Conservation (phyloP, 2,329 filamentous ascomycete genomes). For the Ceratocystis colombiana region DNA sequence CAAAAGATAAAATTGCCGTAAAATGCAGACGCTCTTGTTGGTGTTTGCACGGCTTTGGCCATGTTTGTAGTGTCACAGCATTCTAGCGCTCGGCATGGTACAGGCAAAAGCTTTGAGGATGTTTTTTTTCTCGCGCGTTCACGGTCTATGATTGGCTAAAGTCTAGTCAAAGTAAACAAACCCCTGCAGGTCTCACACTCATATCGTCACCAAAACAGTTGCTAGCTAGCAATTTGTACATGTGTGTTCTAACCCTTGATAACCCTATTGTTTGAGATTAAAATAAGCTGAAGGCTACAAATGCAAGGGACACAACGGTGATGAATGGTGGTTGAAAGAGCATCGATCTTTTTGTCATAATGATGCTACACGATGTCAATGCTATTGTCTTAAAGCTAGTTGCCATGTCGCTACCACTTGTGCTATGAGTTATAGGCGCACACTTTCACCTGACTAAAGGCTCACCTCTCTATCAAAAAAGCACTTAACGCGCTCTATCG, state of each 20-base stretch:
- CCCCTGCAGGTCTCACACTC: conserved; percentile 14
- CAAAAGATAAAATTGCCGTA: neutral
- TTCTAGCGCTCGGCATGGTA: conserved; percentile 6
- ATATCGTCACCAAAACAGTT: conserved; percentile 14
- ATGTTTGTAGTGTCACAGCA: neutral
- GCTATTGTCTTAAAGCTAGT: too few relatives aligned
- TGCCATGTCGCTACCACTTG: too few relatives aligned
- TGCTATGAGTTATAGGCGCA: too few relatives aligned
- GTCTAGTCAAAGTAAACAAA: conserved; percentile 22
- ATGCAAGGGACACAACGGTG: neutral
- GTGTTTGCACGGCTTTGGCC: neutral
- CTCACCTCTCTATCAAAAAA: neutral
- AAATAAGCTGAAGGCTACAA: neutral
- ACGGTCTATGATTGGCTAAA: conserved; percentile 17
- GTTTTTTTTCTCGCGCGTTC: conserved; percentile 21
- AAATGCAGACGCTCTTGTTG: neutral
- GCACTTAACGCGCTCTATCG: neutral
- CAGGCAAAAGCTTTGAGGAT: conserved; percentile 7
- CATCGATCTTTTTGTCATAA: too few relatives aligned
- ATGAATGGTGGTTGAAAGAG: too few relatives aligned
- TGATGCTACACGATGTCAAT: too few relatives aligned
- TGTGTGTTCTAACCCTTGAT: neutral
- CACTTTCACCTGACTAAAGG: neutral
- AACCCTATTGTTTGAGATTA: conserved; percentile 7
- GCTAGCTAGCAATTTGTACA: neutral